A percentile compares a stretch with the other conserved stretches of the same genome.
Evolutionary conservation across 108 stramenopile species (phyloP).

Genomic region (Heterococcus sp.): DNA sequence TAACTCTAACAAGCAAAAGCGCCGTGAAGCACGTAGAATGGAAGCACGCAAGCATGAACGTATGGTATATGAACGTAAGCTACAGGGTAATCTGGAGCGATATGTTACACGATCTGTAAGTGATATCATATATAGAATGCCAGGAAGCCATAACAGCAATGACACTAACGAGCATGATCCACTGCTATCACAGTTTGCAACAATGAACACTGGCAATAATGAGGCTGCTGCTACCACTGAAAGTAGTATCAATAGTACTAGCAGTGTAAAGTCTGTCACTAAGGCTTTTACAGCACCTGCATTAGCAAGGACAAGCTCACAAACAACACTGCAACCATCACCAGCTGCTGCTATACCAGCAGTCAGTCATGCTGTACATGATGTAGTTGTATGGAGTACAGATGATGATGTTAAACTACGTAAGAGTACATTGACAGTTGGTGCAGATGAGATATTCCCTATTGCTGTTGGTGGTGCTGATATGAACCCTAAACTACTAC

Average conservation of each 20-base stretch:
- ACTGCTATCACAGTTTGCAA: no score
- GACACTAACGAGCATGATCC: neutral
- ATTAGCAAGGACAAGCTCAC: no score
- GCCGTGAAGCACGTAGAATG: neutral
- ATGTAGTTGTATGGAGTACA: neutral
- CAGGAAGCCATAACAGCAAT: neutral
- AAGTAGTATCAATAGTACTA: no score
- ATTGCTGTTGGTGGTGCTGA: conserved; percentile 23
- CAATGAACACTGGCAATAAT: no score
- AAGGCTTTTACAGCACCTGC: no score
- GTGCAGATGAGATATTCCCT: conserved; percentile 15
- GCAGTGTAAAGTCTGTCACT: no score
- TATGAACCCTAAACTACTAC: conserved; percentile 46
- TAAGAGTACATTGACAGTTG: neutral
- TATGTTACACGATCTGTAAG: conserved; percentile 38
- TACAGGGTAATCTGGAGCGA: conserved; percentile 36
- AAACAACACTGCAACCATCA: neutral
- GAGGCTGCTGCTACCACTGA: no score
- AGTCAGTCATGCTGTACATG: neutral
- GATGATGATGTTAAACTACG: neutral
- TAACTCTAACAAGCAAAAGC: neutral
- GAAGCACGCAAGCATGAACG: conserved; percentile 33
- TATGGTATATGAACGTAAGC: conserved; percentile 28
- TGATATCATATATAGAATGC: conserved; percentile 21
- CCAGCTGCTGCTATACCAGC: neutral